phyloP scores from a whole-genome alignment of 164 flowering plant genomes.

The Malania oleifera region DNA sequence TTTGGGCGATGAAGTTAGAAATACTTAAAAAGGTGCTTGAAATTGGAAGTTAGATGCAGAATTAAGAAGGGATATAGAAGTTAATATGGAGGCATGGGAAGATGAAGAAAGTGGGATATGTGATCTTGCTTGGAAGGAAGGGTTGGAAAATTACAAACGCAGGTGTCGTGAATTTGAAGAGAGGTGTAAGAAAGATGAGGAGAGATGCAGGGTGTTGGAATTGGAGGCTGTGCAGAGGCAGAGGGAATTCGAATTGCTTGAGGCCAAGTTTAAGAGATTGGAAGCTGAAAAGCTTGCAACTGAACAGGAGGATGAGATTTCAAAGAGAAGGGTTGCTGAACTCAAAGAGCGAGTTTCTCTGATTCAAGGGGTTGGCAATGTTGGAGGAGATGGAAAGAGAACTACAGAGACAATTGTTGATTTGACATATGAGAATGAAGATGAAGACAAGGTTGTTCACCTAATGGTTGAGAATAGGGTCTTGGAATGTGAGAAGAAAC shows the following conservation, averaged over 20 bases:
- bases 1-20: background rate
- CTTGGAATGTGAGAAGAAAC: constrained; percentile 39
- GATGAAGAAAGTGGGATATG: background rate
- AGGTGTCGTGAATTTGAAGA: constrained; percentile 19
- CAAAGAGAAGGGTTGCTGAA: constrained; percentile 18
- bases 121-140: constrained; percentile 7
- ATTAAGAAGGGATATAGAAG: background rate
- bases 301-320: constrained; percentile 20
- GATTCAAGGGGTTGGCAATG: background rate
- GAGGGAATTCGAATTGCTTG: constrained; percentile 24
- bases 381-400: background rate
- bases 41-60: background rate
- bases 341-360: constrained; percentile 9
- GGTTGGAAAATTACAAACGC: constrained; percentile 11
- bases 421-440: constrained; percentile 19
- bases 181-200: constrained; percentile 12
- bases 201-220: constrained; percentile 16
- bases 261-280: constrained; percentile 17
- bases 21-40: too few relatives aligned
- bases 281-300: constrained; percentile 23
- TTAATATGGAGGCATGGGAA: background rate
- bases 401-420: constrained; percentile 12
- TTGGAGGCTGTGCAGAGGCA: constrained; percentile 19
- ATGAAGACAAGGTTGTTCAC: constrained; percentile 17
- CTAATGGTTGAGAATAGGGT: constrained; percentile 38